Evolutionary conservation across 805 yeast genomes (phyloP), one percentile per base, ranked within the genome.

Genomic region (Lipomyces sp.): DNA sequence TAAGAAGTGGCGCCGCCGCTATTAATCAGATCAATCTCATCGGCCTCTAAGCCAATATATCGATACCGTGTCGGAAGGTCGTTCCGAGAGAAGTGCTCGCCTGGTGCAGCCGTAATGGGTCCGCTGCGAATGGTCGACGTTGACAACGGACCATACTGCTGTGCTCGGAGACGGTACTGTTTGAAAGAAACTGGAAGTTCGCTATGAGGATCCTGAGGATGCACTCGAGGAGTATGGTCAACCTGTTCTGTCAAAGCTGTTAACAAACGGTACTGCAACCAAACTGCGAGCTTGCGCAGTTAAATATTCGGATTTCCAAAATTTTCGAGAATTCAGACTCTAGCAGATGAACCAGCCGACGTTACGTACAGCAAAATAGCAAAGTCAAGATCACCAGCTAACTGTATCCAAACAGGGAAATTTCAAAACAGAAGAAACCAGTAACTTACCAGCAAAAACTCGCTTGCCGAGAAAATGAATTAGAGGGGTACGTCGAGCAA

Each of bases 381-480:
- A 24, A 24, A 24, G 24, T 1, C 24, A 24, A 24, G 24, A 1
- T 24, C 24, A 24, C 24, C 24, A 24, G 24, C 24, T 24, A 24
- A 24, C 24, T 24, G 24, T 15, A 7, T 42, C 10, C 48, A 15
- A 42, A 7, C 48, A 5, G n/a, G 8, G 15, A 15, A 11, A 3
- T 15, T 8, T n/a, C 48, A 42, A n/a, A 15, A 42, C 48, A 42
- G n/a, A 5, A 3, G 24, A 42, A 18, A 5, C 24, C 7, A n/a
- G n/a, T 32, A 33, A 82, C 71, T 80, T 77, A 65, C 80, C 76
- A 37, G 81, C 75, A 76, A 56, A 35, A 65, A 66, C 59, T 59
- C 92, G 88, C 57, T 92, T 92, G 53, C 98, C 97, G 57, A 92
- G 85, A 76, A 94, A 94, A 75, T 88, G 89, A 79, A 94, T 94